Evolutionary conservation across 192 early-diverging fungal genomes (phyloP), one percentile per base, ranked within the genome.

Genomic region (Coemansia sp.): DNA sequence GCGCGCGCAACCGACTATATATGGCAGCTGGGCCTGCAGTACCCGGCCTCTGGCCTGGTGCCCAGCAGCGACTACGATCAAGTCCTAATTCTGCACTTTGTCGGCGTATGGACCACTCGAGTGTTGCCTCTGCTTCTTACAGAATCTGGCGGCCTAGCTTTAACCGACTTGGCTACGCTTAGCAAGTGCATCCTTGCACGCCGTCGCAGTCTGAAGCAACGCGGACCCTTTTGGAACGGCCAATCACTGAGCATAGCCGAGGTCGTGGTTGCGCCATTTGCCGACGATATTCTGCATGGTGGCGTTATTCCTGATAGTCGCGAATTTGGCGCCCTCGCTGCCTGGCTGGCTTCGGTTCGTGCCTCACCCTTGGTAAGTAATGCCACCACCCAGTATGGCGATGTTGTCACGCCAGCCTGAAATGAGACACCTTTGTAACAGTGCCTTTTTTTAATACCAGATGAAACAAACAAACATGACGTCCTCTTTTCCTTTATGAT

Each of bases 211-310:
- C 43, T 60, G 33, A 69, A 68, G 49, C 61, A 33, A 31, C 61
- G 67, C 62, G 74, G 74, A 16, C 63, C 74, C 52, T 75, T 75
- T 55, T 75, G 74, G 74, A 69, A 62, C 36, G 74, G 74, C 31
- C 67, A 55, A 15, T 46, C 52, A 13, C 52, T 63, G 33, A 47
- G 54, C 43, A 52, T 64, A 24, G 67, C 67, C 54, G 74, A 75
- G 41, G 36, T 75, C 10, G 63, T 65, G 20, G 74, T 66, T 51
- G 74, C 74, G 13, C 74, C 74, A 38, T 65, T 75, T 59, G 67
- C 68, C 54, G 68, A 75, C 10, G 44, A 22, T 6, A 49, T 75
- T 20, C 67, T 75, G 33, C 68, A 70, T 27, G n/a, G 40, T 3
- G 63, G 63, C 52, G 18, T 59, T 13, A 65, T 75, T 10, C 67